Evolutionary conservation across 306 rosid species (phyloP).

Genomic region (Fagus sylvatica): DNA sequence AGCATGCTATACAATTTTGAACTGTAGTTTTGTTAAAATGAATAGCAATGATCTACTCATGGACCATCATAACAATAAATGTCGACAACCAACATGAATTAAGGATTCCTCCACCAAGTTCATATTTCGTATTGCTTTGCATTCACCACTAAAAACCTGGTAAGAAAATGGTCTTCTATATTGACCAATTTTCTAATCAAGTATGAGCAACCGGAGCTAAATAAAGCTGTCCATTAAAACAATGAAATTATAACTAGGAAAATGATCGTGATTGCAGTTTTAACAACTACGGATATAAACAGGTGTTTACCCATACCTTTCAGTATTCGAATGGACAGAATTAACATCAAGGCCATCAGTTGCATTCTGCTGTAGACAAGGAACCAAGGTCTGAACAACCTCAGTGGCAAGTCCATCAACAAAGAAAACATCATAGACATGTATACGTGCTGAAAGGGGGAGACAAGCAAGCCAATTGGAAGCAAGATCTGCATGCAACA

Average conservation of each 20-base stretch:
- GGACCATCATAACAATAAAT: background rate
- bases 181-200: background rate
- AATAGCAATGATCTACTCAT: conserved; percentile 2
- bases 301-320: conserved; percentile 48
- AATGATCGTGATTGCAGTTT: background rate
- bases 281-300: background rate
- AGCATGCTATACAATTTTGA: background rate
- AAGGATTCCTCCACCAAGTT: background rate
- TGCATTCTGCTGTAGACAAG: conserved; percentile 56
- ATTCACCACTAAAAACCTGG: background rate
- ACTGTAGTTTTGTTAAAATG: background rate
- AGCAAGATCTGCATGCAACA: conserved; percentile 72
- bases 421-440: conserved; percentile 81
- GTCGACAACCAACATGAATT: background rate
- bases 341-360: conserved; percentile 53
- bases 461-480: conserved; percentile 84
- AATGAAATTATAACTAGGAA: background rate
- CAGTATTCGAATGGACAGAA: conserved; percentile 59
- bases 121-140: background rate
- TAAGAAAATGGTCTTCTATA: background rate
- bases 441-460: conserved; percentile 62
- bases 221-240: background rate
- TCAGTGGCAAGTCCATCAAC: conserved; percentile 56
- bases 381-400: conserved; percentile 81
- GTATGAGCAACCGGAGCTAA: conserved; percentile 1